These are phyloP conservation scores for Malus hybrid DNA, from an alignment of 331 rosid species.

Conservation along the genomic window DNA sequence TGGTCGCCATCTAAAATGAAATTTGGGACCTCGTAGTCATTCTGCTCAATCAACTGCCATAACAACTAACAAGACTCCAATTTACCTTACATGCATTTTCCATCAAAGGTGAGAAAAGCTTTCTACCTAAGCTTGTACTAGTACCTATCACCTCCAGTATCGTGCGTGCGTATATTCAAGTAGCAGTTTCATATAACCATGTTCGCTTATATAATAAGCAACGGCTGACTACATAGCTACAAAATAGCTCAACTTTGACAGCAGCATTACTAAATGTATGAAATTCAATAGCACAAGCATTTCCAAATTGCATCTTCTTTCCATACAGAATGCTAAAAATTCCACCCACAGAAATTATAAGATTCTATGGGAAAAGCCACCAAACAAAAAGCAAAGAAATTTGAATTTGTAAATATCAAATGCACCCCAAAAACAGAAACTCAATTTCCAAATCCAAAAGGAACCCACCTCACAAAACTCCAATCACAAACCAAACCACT, in stretches of 20 bases:
- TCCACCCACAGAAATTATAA: background rate
- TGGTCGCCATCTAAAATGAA: background rate
- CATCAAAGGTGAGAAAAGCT: background rate
- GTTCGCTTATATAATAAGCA: background rate
- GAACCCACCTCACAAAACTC: conserved; percentile 1
- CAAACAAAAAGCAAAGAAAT: background rate
- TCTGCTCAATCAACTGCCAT: background rate
- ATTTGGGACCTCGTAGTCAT: background rate
- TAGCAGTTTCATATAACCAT: background rate
- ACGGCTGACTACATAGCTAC: background rate
- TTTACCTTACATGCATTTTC: background rate
- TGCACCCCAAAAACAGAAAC: background rate
- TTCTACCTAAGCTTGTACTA: background rate
- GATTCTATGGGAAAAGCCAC: background rate
- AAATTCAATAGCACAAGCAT: background rate
- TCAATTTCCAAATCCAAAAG: background rate
- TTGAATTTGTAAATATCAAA: background rate
- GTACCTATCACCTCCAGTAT: background rate
- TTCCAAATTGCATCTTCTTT: background rate
- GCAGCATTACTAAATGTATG: background rate
- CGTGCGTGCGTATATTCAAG: background rate
- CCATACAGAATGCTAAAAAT: background rate
- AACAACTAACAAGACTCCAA: background rate
- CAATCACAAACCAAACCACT: background rate
- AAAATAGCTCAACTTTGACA: background rate